These are phyloP conservation scores for Globisporangium mamillatum DNA, from an alignment of 352 stramenopile genomes.

Conservation along the genomic window DNA sequence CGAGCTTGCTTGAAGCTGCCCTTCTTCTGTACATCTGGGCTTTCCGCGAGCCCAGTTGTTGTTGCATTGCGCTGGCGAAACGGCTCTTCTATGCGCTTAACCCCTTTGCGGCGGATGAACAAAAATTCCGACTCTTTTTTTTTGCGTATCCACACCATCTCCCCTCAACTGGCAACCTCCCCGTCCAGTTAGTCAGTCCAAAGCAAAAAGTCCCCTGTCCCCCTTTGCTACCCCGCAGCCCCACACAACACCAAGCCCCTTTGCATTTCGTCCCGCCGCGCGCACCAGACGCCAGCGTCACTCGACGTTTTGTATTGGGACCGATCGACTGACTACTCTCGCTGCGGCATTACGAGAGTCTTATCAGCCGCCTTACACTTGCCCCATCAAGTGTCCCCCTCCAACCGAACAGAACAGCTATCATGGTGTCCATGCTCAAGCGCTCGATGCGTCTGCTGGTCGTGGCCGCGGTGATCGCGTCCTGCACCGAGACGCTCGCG, in stretches of 20 bases:
- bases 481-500: slow-evolving; percentile 1
- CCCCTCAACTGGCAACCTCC: neutral
- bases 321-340: slow-evolving; percentile 7
- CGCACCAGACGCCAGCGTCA: neutral
- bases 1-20: neutral
- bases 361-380: slow-evolving; percentile 1
- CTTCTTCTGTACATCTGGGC: neutral
- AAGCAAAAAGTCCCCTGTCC: neutral
- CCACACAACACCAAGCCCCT: neutral
- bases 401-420: neutral
- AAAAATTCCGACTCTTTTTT: neutral
- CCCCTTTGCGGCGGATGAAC: neutral
- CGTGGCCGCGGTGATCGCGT: slow-evolving; percentile 8
- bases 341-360: slow-evolving; percentile 5
- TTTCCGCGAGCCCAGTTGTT: neutral
- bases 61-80: neutral
- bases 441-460: slow-evolving; percentile 13
- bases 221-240: neutral
- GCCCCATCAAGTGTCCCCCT: neutral
- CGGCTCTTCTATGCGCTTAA: too few species aligned
- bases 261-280: neutral
- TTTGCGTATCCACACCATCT: too few species aligned
- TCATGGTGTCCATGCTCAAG: slow-evolving; percentile 11
- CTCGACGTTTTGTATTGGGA: slow-evolving; percentile 3
- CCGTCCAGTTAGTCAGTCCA: neutral